A percentile compares a stretch with the other conserved stretches of the same genome.
These are phyloP conservation scores for Chrysosporium keratinophilum DNA, from an alignment of 2,329 filamentous ascomycete species.

Conservation along the genomic window DNA sequence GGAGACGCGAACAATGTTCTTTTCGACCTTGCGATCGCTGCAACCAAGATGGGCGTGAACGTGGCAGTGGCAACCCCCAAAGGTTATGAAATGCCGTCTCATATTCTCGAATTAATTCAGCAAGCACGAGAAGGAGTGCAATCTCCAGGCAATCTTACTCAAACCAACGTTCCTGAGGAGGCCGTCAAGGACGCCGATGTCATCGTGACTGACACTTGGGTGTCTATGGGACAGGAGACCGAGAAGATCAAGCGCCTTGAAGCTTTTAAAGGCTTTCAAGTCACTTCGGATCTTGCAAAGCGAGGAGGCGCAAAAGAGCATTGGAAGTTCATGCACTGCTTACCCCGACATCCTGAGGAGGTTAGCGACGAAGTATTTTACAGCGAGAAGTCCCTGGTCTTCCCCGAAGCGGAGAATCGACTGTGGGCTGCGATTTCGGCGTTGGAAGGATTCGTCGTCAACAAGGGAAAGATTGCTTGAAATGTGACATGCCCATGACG, in stretches of 20 bases:
- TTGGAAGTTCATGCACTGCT: slow-evolving; percentile 98
- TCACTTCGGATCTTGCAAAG: slow-evolving; percentile 74
- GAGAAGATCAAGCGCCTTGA: slow-evolving; percentile 67
- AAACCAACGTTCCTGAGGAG: slow-evolving; percentile 74
- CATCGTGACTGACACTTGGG: slow-evolving; percentile 93
- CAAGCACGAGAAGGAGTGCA: slow-evolving; percentile 49
- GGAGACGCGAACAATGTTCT: slow-evolving; percentile 96
- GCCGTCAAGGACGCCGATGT: slow-evolving; percentile 77
- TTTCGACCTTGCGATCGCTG: slow-evolving; percentile 82
- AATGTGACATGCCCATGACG: neutral
- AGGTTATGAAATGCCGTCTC: slow-evolving; percentile 68
- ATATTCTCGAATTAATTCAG: slow-evolving; percentile 63
- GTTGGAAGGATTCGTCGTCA: slow-evolving; percentile 84
- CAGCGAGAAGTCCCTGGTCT: slow-evolving; percentile 71
- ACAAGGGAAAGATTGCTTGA: slow-evolving; percentile 63
- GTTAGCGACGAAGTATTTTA: slow-evolving; percentile 95
- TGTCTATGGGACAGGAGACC: slow-evolving; percentile 94
- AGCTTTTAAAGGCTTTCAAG: slow-evolving; percentile 82
- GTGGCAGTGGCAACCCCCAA: slow-evolving; percentile 76
- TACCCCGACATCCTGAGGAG: slow-evolving; percentile 85
- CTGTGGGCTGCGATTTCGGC: slow-evolving; percentile 83
- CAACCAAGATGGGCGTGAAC: slow-evolving; percentile 75
- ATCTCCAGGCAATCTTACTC: slow-evolving; percentile 55
- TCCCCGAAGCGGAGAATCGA: slow-evolving; percentile 88
- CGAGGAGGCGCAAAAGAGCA: slow-evolving; percentile 72